Conservation (phyloP, 1,284 basidiomycete genomes). For the Amylostereum areolatum region DNA sequence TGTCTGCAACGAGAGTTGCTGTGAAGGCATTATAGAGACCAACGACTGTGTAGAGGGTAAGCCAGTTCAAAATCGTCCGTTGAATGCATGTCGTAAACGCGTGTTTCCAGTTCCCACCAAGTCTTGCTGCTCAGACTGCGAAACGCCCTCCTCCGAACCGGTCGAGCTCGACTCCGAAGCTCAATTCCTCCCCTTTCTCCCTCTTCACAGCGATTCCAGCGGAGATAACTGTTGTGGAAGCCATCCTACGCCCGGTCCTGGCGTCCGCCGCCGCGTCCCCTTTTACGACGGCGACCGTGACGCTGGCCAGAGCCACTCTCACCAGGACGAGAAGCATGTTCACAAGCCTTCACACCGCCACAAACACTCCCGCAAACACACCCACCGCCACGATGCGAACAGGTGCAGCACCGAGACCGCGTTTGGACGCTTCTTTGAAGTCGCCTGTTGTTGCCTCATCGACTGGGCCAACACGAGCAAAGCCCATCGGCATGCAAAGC, state of each 20-base stretch:
- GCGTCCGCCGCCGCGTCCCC: too few relatives aligned
- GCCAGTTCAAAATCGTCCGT: neutral
- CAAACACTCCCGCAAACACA: neutral
- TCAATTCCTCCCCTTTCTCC: neutral
- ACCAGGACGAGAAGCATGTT: neutral
- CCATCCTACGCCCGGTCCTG: neutral
- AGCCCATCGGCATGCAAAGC: slow-evolving; percentile 3
- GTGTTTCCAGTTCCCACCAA: neutral
- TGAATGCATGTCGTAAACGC: neutral
- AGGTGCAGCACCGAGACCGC: slow-evolving; percentile 4
- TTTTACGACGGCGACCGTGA: neutral
- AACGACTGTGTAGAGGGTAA: neutral
- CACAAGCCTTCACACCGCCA: neutral
- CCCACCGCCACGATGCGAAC: neutral
- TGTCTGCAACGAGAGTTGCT: neutral
- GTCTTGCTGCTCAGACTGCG: neutral
- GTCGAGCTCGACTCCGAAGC: neutral
- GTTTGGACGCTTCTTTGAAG: slow-evolving; percentile 11
- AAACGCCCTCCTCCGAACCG: too few relatives aligned
- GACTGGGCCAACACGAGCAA: slow-evolving; percentile 2
- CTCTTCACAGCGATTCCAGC: neutral
- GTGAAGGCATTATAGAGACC: neutral
- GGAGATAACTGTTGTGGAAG: neutral
- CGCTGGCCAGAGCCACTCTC: neutral
- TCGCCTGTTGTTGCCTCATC: slow-evolving; percentile 11